Base-by-base conservation (phyloP, 306 rosid genomes). In the Purshia tridentata region DNA sequence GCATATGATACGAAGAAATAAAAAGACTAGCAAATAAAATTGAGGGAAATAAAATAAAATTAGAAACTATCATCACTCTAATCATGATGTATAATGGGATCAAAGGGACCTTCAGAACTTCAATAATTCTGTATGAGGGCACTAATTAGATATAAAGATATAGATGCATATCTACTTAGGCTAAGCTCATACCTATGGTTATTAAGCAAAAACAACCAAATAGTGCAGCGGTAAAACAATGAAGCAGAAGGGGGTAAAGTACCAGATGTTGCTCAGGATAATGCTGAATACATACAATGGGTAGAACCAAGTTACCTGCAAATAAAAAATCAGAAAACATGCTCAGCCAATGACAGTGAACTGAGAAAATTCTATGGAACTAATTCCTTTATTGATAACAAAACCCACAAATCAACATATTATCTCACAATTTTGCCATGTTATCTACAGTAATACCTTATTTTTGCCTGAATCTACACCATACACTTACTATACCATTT, bases 251-350 rank as follows among this genome's bases (percentile, higher is more conserved):
- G 45, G 48, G 59, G 72, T 70, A 51, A 78, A 55, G 69, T 93
- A 93, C 97, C 98, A 93, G 74, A 93, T 56, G 71, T 75, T 65
- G 88, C 97, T 91, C 66, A 89, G 89, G 79, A 93, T 80, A 59
- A 91, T 65, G 94, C 98, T 93, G 77, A 93, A 83, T 65, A 86
- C 83, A 54, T 93, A 93, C 61, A 93, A 60, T 19, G 98, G 97
- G 80, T 89, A 93, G 82, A 91, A 88, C 98, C 98, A 93, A 47
- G 89, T 73, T 40, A 86, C 77, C 98, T 91, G 93, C 82, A 85
- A 47, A 64, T 22, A 58, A 63, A 14, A 71, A 78, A 60, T 48
- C 46, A 68, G 29, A 69, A 12, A 63, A 40, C 72, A 29, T 13
- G 68, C 53, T 81, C 37, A 48, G 46, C 46, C 41, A 47, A 75